A percentile compares a stretch with the other conserved stretches of the same genome.
phyloP scores from a whole-genome alignment of 148 eudicot genomes.

The Hydrangea macrophylla region DNA sequence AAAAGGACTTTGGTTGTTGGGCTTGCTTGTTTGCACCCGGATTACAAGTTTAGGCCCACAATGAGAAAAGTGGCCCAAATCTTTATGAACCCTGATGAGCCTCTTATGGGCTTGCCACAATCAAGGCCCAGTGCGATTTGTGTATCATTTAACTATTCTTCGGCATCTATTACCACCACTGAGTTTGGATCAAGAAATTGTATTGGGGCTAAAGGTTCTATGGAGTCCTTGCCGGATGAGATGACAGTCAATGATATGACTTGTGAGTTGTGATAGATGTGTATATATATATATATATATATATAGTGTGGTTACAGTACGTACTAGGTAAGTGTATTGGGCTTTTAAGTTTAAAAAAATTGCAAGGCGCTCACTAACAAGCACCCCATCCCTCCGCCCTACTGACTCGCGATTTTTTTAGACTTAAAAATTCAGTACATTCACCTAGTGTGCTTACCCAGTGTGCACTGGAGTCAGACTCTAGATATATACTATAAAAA shows the following conservation, averaged over 20 bases:
- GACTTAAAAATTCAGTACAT: no score
- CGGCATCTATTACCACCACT: slow-evolving; percentile 10
- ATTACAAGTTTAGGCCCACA: slow-evolving; percentile 41
- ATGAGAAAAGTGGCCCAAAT: slow-evolving; percentile 62
- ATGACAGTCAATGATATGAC: neutral
- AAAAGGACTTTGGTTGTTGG: slow-evolving; percentile 33
- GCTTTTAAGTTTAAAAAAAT: no score
- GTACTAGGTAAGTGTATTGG: no score
- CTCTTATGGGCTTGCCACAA: slow-evolving; percentile 40
- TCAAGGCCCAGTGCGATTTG: slow-evolving; percentile 52
- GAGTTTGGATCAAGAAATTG: neutral
- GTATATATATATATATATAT: no score
- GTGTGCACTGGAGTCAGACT: no score
- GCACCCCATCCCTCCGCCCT: no score
- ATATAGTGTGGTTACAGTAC: no score
- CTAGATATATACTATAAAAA: no score
- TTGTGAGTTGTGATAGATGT: neutral
- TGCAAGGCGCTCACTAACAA: no score
- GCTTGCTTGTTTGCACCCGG: slow-evolving; percentile 60
- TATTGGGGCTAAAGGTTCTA: slow-evolving; percentile 5
- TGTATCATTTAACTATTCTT: slow-evolving; percentile 33
- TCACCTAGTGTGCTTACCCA: no score
- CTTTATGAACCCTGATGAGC: slow-evolving; percentile 51
- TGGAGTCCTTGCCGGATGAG: slow-evolving; percentile 2
- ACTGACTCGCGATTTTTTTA: no score